Conservation (phyloP, 352 stramenopile genomes). For the Phytopythium kandeliae region DNA sequence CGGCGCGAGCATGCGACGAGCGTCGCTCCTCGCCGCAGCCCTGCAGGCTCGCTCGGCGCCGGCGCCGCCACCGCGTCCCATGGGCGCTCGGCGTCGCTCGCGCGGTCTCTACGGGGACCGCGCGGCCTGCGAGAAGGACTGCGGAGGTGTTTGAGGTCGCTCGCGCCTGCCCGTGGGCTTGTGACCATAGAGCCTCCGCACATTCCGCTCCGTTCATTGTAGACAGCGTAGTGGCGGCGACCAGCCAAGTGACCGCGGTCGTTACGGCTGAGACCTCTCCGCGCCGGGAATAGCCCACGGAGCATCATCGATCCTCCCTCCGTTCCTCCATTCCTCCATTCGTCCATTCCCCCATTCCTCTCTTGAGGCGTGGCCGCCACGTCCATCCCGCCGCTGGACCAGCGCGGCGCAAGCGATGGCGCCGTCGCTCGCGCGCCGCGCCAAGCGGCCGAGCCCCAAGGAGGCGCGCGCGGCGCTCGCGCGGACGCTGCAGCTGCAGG, state of each 20-base stretch:
- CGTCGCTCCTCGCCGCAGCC: no score
- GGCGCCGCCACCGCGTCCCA: constrained; percentile 3
- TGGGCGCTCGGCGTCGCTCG: constrained; percentile 4
- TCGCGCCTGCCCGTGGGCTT: constrained; percentile 48
- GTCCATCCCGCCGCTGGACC: no score
- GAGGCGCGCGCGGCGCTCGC: constrained; percentile 38
- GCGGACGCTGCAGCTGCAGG: constrained; percentile 27
- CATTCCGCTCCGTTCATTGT: no score
- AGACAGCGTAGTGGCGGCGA: no score
- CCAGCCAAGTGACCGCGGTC: no score
- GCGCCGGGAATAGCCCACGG: no score
- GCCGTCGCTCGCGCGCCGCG: constrained; percentile 6
- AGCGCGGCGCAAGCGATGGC: background rate
- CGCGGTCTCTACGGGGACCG: constrained; percentile 22
- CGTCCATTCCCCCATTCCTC: no score
- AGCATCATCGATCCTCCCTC: no score
- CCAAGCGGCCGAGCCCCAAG: constrained; percentile 28
- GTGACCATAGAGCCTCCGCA: constrained; percentile 72
- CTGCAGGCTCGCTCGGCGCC: constrained; percentile 72
- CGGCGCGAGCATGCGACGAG: no score
- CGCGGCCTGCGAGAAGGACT: constrained; percentile 40
- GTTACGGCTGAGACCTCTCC: no score
- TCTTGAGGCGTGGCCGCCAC: no score
- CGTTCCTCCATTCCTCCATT: no score
- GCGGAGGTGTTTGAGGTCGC: constrained; percentile 76